Base-by-base conservation (phyloP, 208 protist species). In the Trypanosoma grayi region DNA sequence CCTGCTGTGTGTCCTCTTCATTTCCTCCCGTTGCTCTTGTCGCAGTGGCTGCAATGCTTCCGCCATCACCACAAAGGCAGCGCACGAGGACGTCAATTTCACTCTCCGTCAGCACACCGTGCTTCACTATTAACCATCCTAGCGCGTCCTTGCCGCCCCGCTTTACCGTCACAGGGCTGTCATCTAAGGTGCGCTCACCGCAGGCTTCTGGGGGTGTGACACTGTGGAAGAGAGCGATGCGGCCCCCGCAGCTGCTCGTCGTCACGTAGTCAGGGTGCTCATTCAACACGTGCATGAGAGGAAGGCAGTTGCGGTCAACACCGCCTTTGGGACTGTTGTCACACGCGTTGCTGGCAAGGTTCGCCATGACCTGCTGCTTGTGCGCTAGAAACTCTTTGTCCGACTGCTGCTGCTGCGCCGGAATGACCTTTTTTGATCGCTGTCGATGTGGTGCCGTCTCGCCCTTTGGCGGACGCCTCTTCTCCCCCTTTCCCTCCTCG, bases 221-320 rank as follows among this genome's bases (percentile, higher is more conserved):
- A 61, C 70, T 76, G 55, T 95, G 88, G 53, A 95, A 95, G 44
- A 95, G 83, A 10, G 88, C 80, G 34, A 95, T 95, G 40, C 88
- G 88, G 31, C 88, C 88, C 48, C 85, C 89, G 73, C 88, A 95
- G 57, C 88, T 95, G 73, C 88, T 95, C 3, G 85, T 92, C 11
- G 88, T 95, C 22, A 95, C 61, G 69, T 92, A 95, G 60, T 95
- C 83, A 2, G 14, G 11, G 58, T 90, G 75, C 10, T 56, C 74
- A 72, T 95, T 95, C 20, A 95, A 71, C 5, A 86, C 18, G 11
- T 69, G 30, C 80, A 95, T 92, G 25, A 92, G 58, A 5, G 79
- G 73, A 25, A 79, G 55, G 44, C 88, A 95, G 62, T 92, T 89
- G 25, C 55, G 60, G 52, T 95, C 88, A 1, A 95, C 85, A 20